phyloP scores from a whole-genome alignment of 2,329 filamentous ascomycete genomes.

The Ilyonectria sp. region DNA sequence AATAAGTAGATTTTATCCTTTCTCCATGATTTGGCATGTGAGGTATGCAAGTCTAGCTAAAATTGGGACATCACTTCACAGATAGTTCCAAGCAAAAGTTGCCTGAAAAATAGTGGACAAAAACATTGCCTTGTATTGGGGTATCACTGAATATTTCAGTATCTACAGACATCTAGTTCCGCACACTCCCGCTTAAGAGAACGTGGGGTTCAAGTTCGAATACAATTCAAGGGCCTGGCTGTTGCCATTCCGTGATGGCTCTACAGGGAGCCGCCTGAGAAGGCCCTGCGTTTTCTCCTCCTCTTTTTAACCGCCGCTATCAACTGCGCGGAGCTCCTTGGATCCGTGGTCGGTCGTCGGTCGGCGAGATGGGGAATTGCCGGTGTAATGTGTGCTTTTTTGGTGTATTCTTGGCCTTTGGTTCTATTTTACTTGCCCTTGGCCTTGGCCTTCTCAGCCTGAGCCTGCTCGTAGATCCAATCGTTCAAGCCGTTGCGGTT shows the following conservation, averaged over 20 bases:
- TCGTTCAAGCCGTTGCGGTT: constrained; percentile 94
- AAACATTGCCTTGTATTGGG: constrained; percentile 10
- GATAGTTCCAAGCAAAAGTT: neutral
- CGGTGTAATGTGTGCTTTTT: constrained; percentile 13
- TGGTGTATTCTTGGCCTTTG: constrained; percentile 3
- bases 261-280: neutral
- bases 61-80: neutral
- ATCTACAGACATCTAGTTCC: constrained; percentile 3
- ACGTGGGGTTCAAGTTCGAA: neutral
- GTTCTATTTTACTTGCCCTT: constrained; percentile 43
- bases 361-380: constrained; percentile 17
- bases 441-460: constrained; percentile 66
- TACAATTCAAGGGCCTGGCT: neutral
- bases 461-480: constrained; percentile 92
- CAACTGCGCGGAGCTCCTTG: constrained; percentile 2
- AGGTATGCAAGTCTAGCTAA: no score
- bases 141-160: constrained; percentile 9
- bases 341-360: neutral
- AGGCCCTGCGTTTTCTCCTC: constrained; percentile 4
- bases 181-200: neutral
- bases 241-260: neutral
- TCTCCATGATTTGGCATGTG: neutral
- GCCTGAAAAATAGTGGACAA: neutral
- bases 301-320: constrained; percentile 17
- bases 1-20: neutral